Conservation (phyloP, 805 yeast genomes). For the Kurtzmaniella cleridarum region DNA sequence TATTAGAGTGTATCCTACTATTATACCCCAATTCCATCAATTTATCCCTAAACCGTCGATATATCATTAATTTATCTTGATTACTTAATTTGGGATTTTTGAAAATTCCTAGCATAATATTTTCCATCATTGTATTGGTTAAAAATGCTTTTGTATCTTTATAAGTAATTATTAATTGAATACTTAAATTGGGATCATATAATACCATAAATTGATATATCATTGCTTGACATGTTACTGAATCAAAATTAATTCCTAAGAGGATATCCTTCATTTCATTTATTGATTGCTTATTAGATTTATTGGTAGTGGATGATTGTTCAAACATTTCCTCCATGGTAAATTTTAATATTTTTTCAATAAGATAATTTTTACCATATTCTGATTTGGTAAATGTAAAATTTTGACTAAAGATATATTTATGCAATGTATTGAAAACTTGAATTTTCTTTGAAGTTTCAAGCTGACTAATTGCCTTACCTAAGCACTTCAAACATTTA, state of each 20-base stretch:
- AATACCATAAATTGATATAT: constrained; percentile 22
- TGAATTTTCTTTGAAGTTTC: too few species aligned
- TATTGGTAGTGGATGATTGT: too few species aligned
- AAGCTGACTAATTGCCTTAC: too few species aligned
- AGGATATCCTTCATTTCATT: constrained; percentile 16
- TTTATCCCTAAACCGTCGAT: constrained; percentile 13
- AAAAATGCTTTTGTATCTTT: constrained; percentile 15
- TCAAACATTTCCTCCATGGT: too few species aligned
- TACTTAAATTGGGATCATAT: constrained; percentile 20
- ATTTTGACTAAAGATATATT: constrained; percentile 4
- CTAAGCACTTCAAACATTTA: too few species aligned
- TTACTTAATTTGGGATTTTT: constrained; percentile 10
- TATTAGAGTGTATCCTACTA: constrained; percentile 7
- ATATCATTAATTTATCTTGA: constrained; percentile 13
- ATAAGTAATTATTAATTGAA: constrained; percentile 19
- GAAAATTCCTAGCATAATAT: constrained; percentile 25
- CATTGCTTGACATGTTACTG: constrained; percentile 8
- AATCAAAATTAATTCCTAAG: constrained; percentile 9
- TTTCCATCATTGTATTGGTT: constrained; percentile 13
- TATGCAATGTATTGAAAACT: constrained; percentile 12
- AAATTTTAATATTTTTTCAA: constrained; percentile 8
- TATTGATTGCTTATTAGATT: constrained; percentile 3
- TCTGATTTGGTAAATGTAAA: constrained; percentile 8
- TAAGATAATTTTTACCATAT: not conserved
- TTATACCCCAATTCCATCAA: constrained; percentile 15